Base-by-base conservation (phyloP, 2,329 filamentous ascomycete genomes). In the Botrytis deweyae region DNA sequence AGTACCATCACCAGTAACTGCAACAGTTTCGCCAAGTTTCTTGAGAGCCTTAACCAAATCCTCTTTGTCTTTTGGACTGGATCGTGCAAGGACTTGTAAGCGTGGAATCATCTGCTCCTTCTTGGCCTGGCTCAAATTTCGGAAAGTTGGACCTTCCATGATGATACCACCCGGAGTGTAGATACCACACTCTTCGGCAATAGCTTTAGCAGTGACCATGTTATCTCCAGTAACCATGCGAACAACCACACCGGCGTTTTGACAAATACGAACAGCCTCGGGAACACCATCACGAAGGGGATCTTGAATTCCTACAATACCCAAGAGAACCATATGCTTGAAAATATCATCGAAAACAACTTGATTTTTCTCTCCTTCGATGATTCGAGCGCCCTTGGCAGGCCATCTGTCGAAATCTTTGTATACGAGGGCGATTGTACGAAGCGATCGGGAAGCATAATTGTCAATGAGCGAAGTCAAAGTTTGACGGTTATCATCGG, bases 181-280 rank as follows among this genome's bases (percentile, higher is more conserved):
- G 81, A 87, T 87, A 68, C 92, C 92, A 76, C 92, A 94, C 74
- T 94, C 90, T 14, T 84, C 86, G 2, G 92, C 91, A 77, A 94
- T 94, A 4, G 92, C 92, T 69, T 88, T 88, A 14, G 91, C 92
- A 36, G 92, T 94, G 33, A 89, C 85, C 75, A 93, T 84, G 78
- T 93, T 93, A 81, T 93, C 91, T 77, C 89, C 91, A 38, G 91
- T 93, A 68, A 93, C 91, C 90, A 93, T 92, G 78, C 91, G 90
- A 66, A 93, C 90, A 72, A 89, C 86, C 25, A 94, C 91, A 72
- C 91, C 91, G 29, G 92, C 92, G 40, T 85, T 86, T 77, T 90
- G 88, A 75, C 91, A 93, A 79, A 88, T 88, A 74, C 85, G 84
- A 72, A 94, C 92, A 63, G 92, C 91, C 66, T 89, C 87, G 22